Percentiles rank a stretch among this genome's conserved stretches.
Evolutionary conservation across 306 rosid species (phyloP).

Genomic region (Elaeagnus macrophylla): DNA sequence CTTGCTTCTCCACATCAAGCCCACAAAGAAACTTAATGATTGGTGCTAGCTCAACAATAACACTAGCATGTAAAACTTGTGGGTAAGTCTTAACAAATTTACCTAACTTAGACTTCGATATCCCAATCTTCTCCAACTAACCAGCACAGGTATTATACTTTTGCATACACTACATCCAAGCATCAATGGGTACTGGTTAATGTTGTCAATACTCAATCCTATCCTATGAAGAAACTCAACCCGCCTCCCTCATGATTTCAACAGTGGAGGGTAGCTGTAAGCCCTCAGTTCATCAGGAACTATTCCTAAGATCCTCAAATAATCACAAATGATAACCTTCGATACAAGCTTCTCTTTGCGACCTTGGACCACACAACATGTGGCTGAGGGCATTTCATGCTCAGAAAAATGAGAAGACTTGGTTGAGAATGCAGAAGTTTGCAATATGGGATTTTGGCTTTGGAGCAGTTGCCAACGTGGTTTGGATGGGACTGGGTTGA

Average conservation of each 20-base stretch:
- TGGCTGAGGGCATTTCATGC: constrained; percentile 85
- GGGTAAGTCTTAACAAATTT: constrained; percentile 68
- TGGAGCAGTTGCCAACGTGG: constrained; percentile 16
- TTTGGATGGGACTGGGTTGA: constrained; percentile 16
- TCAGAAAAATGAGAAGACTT: constrained; percentile 63
- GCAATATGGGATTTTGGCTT: constrained; percentile 40
- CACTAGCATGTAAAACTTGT: constrained; percentile 87
- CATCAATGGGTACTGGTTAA: constrained; percentile 70
- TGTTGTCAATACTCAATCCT: constrained; percentile 63
- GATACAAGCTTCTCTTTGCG: constrained; percentile 94
- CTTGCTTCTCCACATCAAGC: constrained; percentile 77
- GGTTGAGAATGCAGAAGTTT: constrained; percentile 32
- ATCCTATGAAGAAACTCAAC: constrained; percentile 75
- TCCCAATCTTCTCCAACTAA: constrained; percentile 85
- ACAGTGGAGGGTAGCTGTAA: constrained; percentile 77
- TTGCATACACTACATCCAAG: constrained; percentile 78
- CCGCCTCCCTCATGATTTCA: constrained; percentile 74
- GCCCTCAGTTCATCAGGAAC: constrained; percentile 72
- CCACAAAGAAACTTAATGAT: constrained; percentile 81
- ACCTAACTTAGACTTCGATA: constrained; percentile 60
- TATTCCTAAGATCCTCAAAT: constrained; percentile 67
- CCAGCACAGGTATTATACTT: constrained; percentile 76
- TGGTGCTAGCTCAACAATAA: constrained; percentile 88
- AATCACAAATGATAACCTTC: constrained; percentile 69
- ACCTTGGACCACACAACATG: constrained; percentile 93